Evolutionary conservation across 805 yeast genomes (phyloP).

Genomic region (Jamesozyma lodderae): DNA sequence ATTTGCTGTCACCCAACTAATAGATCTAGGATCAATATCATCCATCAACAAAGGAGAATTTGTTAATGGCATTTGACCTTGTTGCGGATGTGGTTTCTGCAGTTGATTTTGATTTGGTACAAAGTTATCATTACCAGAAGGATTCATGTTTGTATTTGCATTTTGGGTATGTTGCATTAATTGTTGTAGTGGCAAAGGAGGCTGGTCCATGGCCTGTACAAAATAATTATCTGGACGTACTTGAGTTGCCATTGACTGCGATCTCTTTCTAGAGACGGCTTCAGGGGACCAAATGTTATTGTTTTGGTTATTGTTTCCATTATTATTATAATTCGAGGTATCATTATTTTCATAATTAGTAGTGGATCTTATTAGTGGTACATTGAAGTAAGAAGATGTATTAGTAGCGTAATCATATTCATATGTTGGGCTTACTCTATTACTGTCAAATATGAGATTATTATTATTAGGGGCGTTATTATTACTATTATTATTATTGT

Average conservation of each 20-base stretch:
- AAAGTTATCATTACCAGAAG: no score
- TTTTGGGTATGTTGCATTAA: not conserved
- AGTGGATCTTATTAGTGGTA: slow-evolving; percentile 2
- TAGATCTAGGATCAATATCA: slow-evolving; percentile 48
- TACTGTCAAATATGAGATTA: not conserved
- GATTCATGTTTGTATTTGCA: not conserved
- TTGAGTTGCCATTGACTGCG: slow-evolving; percentile 10
- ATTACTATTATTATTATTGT: not conserved
- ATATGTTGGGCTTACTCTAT: not conserved
- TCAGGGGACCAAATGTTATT: slow-evolving; percentile 4
- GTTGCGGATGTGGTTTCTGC: not conserved
- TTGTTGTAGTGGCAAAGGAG: not conserved
- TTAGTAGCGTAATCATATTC: not conserved
- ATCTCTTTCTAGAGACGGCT: slow-evolving; percentile 7
- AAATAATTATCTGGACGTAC: slow-evolving; percentile 2
- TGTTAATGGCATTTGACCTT: not conserved
- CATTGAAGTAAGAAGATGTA: slow-evolving; percentile 1
- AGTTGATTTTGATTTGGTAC: not conserved
- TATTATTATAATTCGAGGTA: not conserved
- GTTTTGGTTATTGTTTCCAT: not conserved
- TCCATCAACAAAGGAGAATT: slow-evolving; percentile 35
- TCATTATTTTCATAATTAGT: slow-evolving; percentile 2
- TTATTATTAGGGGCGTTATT: not conserved
- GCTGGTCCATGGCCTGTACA: not conserved
- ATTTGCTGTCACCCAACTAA: slow-evolving; percentile 60